Base-by-base conservation (phyloP, 768 basidiomycete genomes). In the Russula sp. region DNA sequence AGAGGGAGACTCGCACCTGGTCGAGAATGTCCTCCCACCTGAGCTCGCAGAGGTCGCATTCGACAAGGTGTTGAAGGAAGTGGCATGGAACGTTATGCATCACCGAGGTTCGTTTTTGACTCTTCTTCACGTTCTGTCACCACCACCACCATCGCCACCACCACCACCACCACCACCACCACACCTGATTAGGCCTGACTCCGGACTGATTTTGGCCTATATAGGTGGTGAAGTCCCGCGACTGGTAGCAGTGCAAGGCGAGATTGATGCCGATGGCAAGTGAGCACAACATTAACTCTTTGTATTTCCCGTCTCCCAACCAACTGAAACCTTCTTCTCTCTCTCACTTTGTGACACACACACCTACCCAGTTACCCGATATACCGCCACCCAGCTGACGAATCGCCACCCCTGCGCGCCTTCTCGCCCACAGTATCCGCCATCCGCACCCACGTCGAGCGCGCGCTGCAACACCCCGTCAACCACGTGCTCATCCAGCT, bases 401-500 rank as follows among this genome's bases (percentile, higher is more conserved):
- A 85, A 66, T 87, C 87, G 0, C 90, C 90, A 32, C 79, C 82
- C 2, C 77, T 90, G 34, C 72, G 73, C 13, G 79, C 81, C 1
- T 91, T 90, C 74, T 83, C 87, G 5, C 80, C 83, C 0, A 88
- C 86, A 0, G 86, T 92, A 25, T 75, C 81, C 1, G 69, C 73
- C 25, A 90, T 93, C 64, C 85, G 83, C 6, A 74, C 79, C 38
- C 78, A 81, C 55, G 86, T 88, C 32, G 81, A 90, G 67, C 73
- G 75, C 57, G 77, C 78, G 7, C 71, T 85, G 11, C 67, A 75
- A 29, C 88, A 89, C 59, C 85, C 84, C 0, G 82, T 92, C 6
- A 93, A 93, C 68, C 90, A 93, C 67, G 90, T 88, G 51, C 80
- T 93, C 35, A 89, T 92, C 53, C 90, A 92, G 68, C 79, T 83